phyloP scores from a whole-genome alignment of 2,329 filamentous ascomycete genomes.

The Phialophora macrospora region DNA sequence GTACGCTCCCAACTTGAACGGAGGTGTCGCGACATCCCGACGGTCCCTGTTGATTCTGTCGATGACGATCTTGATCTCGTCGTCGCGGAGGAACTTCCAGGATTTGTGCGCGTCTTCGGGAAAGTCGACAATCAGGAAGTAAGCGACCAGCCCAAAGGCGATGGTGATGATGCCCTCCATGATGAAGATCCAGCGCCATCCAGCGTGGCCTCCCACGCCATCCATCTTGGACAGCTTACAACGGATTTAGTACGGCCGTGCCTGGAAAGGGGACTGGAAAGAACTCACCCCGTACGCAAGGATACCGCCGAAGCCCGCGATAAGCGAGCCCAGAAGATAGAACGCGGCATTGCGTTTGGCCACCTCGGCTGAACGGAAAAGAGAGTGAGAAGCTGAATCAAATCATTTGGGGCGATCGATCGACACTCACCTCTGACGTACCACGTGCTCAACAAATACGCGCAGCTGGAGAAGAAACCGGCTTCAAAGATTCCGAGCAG shows the following conservation, averaged over 20 bases:
- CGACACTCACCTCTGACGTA: background rate
- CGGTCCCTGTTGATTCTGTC: conserved; percentile 59
- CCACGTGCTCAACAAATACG: background rate
- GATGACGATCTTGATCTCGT: conserved; percentile 40
- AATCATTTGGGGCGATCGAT: conserved; percentile 42
- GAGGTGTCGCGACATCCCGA: conserved; percentile 55
- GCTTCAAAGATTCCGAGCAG: conserved; percentile 69
- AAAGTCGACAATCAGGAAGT: conserved; percentile 47
- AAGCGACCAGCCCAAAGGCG: conserved; percentile 38
- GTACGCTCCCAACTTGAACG: conserved; percentile 55
- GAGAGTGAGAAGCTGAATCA: conserved; percentile 63
- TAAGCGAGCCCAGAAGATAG: conserved; percentile 27
- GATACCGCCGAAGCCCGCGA: conserved; percentile 55
- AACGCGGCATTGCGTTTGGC: conserved; percentile 30
- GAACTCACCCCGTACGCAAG: conserved; percentile 44
- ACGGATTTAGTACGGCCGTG: too few species aligned
- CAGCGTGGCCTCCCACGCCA: background rate
- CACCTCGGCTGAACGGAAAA: conserved; percentile 47
- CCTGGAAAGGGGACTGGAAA: too few species aligned
- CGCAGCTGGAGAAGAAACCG: conserved; percentile 68
- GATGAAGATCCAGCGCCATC: conserved; percentile 37
- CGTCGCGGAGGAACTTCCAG: conserved; percentile 41
- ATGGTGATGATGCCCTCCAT: conserved; percentile 59
- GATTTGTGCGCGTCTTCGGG: conserved; percentile 38
- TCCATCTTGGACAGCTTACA: conserved; percentile 44